Conservation (phyloP, 2,329 filamentous ascomycete genomes). For the Spiromastix sp. region DNA sequence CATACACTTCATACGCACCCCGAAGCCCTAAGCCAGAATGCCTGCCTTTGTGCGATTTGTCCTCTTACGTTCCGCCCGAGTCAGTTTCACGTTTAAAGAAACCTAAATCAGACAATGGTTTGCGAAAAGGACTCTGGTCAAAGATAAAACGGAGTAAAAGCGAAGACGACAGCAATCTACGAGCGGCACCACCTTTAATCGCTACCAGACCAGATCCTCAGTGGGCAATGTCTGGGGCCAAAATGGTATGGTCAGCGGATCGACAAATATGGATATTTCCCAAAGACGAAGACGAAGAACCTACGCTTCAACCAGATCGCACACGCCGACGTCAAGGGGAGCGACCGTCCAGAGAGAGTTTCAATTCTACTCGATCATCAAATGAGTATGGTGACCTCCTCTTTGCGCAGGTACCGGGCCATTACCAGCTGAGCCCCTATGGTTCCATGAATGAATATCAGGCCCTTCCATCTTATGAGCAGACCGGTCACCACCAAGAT, state of each 20-base stretch:
- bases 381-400: constrained; percentile 10
- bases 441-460: constrained; percentile 6
- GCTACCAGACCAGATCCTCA: constrained; percentile 6
- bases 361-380: neutral
- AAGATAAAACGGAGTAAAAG: constrained; percentile 4
- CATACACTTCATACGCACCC: neutral
- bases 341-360: neutral
- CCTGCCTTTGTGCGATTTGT: neutral
- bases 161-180: neutral
- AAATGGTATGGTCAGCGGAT: constrained; percentile 10
- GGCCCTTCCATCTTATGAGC: constrained; percentile 7
- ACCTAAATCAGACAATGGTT: constrained; percentile 4
- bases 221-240: constrained; percentile 5
- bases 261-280: constrained; percentile 12
- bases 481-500: constrained; percentile 5
- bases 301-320: neutral
- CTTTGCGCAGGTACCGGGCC: constrained; percentile 12
- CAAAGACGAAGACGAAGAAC: neutral
- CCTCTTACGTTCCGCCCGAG: neutral
- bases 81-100: constrained; percentile 1
- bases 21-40: neutral
- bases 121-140: constrained; percentile 8
- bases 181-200: constrained; percentile 1
- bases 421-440: constrained; percentile 9
- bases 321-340: neutral